Evolutionary conservation across 2,329 filamentous ascomycete species (phyloP).

Genomic region (Penicillium polonicum): DNA sequence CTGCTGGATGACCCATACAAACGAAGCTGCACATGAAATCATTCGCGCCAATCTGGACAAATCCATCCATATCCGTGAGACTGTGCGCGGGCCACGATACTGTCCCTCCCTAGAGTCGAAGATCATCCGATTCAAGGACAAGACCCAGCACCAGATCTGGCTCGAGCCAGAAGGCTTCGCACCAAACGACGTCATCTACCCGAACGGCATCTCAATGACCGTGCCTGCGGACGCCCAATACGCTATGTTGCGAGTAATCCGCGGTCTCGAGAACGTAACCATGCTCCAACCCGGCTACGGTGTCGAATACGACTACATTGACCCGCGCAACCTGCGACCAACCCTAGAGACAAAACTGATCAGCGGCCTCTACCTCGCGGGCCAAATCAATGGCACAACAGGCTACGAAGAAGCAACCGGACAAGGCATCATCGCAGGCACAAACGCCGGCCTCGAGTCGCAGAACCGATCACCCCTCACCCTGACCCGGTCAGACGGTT

Average conservation of each 20-base stretch:
- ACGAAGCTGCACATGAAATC: constrained; percentile 75
- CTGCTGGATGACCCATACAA: constrained; percentile 89
- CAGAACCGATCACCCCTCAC: constrained; percentile 64
- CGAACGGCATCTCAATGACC: constrained; percentile 96
- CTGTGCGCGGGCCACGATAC: constrained; percentile 89
- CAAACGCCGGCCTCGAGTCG: constrained; percentile 85
- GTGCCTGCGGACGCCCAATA: constrained; percentile 85
- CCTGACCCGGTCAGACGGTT: constrained; percentile 80
- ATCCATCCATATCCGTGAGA: constrained; percentile 93
- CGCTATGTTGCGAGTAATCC: constrained; percentile 78
- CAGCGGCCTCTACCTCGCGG: constrained; percentile 81
- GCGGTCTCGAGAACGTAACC: constrained; percentile 79
- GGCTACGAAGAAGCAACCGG: constrained; percentile 97
- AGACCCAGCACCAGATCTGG: constrained; percentile 85
- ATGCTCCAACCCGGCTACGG: constrained; percentile 97
- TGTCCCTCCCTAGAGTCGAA: constrained; percentile 96
- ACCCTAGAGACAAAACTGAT: constrained; percentile 94
- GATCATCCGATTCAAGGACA: constrained; percentile 80
- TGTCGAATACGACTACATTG: constrained; percentile 98
- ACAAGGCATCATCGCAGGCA: constrained; percentile 87
- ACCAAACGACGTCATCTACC: constrained; percentile 79
- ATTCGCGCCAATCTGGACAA: constrained; percentile 90
- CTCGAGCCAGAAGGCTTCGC: constrained; percentile 94
- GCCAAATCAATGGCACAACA: constrained; percentile 97
- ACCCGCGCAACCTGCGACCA: constrained; percentile 81